phyloP scores from a whole-genome alignment of 192 early-diverging fungal species.

The Podila horticola region DNA sequence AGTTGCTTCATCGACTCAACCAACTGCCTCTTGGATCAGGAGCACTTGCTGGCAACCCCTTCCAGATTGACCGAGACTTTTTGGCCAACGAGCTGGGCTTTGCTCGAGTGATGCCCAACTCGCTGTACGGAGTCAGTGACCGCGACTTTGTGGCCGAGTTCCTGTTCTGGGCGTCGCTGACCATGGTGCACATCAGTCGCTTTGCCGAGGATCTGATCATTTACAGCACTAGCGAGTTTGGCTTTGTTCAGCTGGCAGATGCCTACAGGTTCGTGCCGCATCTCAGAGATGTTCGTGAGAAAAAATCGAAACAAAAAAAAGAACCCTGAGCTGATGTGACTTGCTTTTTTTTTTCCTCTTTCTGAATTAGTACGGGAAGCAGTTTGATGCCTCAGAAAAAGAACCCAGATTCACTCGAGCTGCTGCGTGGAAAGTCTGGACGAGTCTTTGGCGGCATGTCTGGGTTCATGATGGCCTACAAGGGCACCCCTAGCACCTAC shows the following conservation, averaged over 20 bases:
- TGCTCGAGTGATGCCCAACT: slow-evolving; percentile 86
- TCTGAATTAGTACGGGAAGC: slow-evolving; percentile 82
- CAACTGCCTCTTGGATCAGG: slow-evolving; percentile 91
- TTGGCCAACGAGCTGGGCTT: slow-evolving; percentile 93
- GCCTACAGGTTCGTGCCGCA: slow-evolving; percentile 76
- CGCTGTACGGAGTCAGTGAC: slow-evolving; percentile 91
- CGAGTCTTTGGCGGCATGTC: slow-evolving; percentile 95
- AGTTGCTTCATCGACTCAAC: slow-evolving; percentile 85
- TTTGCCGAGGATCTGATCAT: slow-evolving; percentile 97
- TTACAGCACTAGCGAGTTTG: slow-evolving; percentile 93
- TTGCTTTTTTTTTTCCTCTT: slow-evolving; percentile 6
- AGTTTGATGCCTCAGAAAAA: slow-evolving; percentile 99
- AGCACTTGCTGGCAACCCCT: slow-evolving; percentile 97
- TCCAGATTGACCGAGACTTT: slow-evolving; percentile 93
- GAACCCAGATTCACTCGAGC: slow-evolving; percentile 96
- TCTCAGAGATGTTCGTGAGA: slow-evolving; percentile 2
- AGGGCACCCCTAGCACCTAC: slow-evolving; percentile 97
- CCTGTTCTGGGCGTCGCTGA: slow-evolving; percentile 91
- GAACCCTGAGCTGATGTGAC: slow-evolving; percentile 16
- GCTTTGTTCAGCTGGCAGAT: slow-evolving; percentile 94
- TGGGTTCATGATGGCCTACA: slow-evolving; percentile 98
- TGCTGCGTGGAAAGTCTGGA: slow-evolving; percentile 96
- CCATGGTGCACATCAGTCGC: slow-evolving; percentile 92
- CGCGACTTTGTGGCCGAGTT: slow-evolving; percentile 99
- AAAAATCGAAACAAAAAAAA: slow-evolving; percentile 11